Conservation (phyloP, 495 filamentous ascomycete genomes). For the Clavariopsis aquatica region DNA sequence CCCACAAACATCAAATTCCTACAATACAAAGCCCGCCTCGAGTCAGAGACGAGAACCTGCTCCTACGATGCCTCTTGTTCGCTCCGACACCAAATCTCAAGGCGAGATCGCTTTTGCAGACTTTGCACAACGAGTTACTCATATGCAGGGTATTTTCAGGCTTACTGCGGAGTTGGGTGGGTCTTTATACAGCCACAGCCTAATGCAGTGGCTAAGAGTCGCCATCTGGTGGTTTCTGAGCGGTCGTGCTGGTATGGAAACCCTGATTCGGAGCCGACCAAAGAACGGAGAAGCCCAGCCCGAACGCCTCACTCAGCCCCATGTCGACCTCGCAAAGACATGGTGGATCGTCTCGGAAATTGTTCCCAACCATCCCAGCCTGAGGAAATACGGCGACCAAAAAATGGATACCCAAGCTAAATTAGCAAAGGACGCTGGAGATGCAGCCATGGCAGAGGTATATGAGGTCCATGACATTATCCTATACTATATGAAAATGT, state of each 20-base stretch:
- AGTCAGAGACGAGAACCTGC: neutral
- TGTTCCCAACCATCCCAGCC: constrained; percentile 42
- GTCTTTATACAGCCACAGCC: constrained; percentile 57
- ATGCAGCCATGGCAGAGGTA: constrained; percentile 52
- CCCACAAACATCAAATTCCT: neutral
- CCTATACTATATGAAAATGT: constrained; percentile 63
- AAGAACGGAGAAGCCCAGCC: constrained; percentile 34
- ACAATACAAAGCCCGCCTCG: neutral
- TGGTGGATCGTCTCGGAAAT: constrained; percentile 77
- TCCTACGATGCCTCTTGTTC: constrained; percentile 6
- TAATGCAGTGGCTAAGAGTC: constrained; percentile 67
- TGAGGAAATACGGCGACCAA: constrained; percentile 52
- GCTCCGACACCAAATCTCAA: constrained; percentile 41
- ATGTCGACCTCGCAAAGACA: constrained; percentile 77
- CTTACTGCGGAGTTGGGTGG: constrained; percentile 70
- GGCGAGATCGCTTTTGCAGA: constrained; percentile 66
- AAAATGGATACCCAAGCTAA: constrained; percentile 50
- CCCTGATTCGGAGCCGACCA: constrained; percentile 63
- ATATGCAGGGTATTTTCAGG: constrained; percentile 67
- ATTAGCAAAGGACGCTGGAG: constrained; percentile 51
- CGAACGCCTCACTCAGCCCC: constrained; percentile 43
- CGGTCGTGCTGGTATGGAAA: constrained; percentile 72
- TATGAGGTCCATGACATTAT: constrained; percentile 58
- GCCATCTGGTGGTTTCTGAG: constrained; percentile 86
- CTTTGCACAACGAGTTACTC: constrained; percentile 66